A percentile compares a stretch with the other conserved stretches of the same genome.
Conservation (phyloP, 2,329 filamentous ascomycete genomes). For the Paecilomyces sp. region DNA sequence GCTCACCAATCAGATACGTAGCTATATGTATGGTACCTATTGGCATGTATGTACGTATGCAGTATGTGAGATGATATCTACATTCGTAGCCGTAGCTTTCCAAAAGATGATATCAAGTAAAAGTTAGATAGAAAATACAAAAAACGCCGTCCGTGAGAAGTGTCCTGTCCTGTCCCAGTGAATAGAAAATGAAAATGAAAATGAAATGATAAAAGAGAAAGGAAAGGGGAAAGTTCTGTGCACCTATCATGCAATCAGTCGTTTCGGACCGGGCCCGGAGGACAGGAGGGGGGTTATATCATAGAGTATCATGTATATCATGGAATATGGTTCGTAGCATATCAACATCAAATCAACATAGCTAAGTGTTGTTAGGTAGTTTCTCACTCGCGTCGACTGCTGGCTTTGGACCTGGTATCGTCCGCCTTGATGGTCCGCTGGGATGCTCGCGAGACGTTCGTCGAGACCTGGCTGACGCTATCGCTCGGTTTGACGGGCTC, state of each 20-base stretch:
- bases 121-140: background rate
- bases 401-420: constrained; percentile 16
- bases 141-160: background rate
- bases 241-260: background rate
- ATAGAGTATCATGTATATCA: background rate
- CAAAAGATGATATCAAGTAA: background rate
- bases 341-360: background rate
- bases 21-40: too few species aligned
- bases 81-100: background rate
- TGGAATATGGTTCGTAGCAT: background rate
- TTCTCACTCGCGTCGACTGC: constrained; percentile 22
- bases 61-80: background rate
- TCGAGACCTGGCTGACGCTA: constrained; percentile 33
- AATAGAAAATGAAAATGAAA: background rate
- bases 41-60: background rate
- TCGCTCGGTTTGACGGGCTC: constrained; percentile 31
- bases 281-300: too few species aligned
- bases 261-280: too few species aligned
- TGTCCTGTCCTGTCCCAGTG: background rate
- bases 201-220: background rate
- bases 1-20: too few species aligned
- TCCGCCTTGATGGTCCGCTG: constrained; percentile 26
- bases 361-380: too few species aligned
- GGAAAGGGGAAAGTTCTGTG: background rate
- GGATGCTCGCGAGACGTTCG: constrained; percentile 16